Base-by-base conservation (phyloP, 495 filamentous ascomycete species). In the Melanomma pulvis-pyrius region DNA sequence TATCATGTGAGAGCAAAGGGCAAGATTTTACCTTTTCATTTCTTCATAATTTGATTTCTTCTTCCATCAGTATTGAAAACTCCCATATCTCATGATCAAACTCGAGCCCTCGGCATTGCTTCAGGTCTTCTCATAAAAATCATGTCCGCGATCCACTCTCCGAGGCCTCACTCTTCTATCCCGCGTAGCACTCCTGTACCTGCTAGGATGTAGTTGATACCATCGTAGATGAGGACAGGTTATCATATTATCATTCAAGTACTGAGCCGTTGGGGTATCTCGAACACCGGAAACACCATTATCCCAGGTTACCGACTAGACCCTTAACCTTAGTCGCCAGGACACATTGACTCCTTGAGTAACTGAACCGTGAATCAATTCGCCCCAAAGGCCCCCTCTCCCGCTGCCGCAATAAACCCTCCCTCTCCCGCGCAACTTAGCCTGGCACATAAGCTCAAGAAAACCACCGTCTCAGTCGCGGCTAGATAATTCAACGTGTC, bases 401-500 rank as follows among this genome's bases (percentile, higher is more conserved):
- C 57, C 24, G 21, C 36, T 9, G 39, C 47, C 1, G 34, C 56
- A 58, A 68, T 41, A 34, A 68, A 56, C 5, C 65, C 59, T 6
- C 89, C 89, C 67, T 91, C 88, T 60, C 85, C 89, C 36, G 88
- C 90, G 44, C 86, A 90, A 63, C 88, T 89, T 72, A 93, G 72
- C 66, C 90, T 75, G 28, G 91, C 90, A 75, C 91, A 93, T 6
- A 98, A 80, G 61, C 93, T 90, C 61, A 97, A 77, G 63, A 98
- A 79, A 25, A 96, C 94, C 29, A 97, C 94, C 67, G 94, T 98
- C 79, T 98, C 94, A 1, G 94, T 98, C 0, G 93, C 93, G 1
- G 94, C 94, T 69, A 96, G 96, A 75, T 98, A 96, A 68, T 98
- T 97, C 70, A 98, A 78, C 51, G 91, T 91, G 76, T 97, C 93